Conservation (phyloP, 1,284 basidiomycete genomes). For the Phellinidium pouzarii region DNA sequence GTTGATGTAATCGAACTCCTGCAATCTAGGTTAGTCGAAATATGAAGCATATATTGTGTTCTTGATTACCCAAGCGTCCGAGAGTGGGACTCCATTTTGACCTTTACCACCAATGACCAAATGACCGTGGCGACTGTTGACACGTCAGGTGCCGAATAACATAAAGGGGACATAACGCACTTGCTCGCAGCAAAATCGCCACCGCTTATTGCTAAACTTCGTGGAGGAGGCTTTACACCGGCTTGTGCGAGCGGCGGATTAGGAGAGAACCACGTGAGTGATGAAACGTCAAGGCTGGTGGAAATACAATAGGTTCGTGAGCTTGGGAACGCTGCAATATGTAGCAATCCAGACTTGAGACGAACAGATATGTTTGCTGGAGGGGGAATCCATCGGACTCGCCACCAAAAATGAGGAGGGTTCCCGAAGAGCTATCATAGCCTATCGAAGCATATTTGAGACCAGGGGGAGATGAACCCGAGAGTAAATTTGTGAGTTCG, state of each 20-base stretch:
- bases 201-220: conserved; percentile 56
- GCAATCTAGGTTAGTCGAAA: conserved; percentile 15
- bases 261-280: conserved; percentile 55
- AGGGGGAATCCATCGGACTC: conserved; percentile 60
- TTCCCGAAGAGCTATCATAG: conserved; percentile 38
- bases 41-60: not conserved
- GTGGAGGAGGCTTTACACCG: conserved; percentile 43
- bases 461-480: conserved; percentile 50
- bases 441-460: conserved; percentile 68
- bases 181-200: conserved; percentile 72
- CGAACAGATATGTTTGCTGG: conserved; percentile 61
- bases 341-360: conserved; percentile 13
- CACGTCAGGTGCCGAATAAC: conserved; percentile 5
- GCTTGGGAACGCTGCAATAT: not conserved
- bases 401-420: conserved; percentile 68
- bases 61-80: conserved; percentile 63
- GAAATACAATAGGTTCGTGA: conserved; percentile 1
- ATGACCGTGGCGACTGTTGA: conserved; percentile 56
- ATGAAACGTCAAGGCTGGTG: conserved; percentile 50
- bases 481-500: conserved; percentile 51
- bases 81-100: conserved; percentile 40
- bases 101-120: conserved; percentile 65
- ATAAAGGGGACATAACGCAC: conserved; percentile 36
- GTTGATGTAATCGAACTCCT: conserved; percentile 70
- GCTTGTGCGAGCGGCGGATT: conserved; percentile 39